Conservation (phyloP, 2,329 filamentous ascomycete genomes). For the Colletotrichum karsti region DNA sequence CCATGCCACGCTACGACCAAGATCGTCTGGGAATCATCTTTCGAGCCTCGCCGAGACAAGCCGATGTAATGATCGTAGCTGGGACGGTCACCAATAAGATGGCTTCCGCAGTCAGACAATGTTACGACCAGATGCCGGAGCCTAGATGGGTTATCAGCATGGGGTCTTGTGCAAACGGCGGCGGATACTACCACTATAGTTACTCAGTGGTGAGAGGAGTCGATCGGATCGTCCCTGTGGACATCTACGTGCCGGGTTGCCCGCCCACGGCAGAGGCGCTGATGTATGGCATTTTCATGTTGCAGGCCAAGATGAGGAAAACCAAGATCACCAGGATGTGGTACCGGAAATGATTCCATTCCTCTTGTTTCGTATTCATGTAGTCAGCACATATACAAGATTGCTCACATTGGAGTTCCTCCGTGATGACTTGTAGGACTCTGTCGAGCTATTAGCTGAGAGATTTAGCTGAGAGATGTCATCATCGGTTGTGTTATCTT, state of each 20-base stretch:
- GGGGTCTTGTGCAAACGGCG: slow-evolving; percentile 77
- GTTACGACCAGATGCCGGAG: slow-evolving; percentile 76
- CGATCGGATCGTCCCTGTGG: slow-evolving; percentile 72
- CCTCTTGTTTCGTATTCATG: too few relatives aligned
- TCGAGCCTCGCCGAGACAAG: slow-evolving; percentile 70
- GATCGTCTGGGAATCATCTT: slow-evolving; percentile 73
- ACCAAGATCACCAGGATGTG: slow-evolving; percentile 57
- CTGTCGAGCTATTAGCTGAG: too few relatives aligned
- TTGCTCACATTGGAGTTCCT: too few relatives aligned
- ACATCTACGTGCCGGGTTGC: slow-evolving; percentile 75
- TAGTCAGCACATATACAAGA: too few relatives aligned
- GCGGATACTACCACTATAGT: slow-evolving; percentile 79
- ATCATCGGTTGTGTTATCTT: too few relatives aligned
- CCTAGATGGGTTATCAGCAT: slow-evolving; percentile 72
- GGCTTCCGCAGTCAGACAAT: slow-evolving; percentile 69
- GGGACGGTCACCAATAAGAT: slow-evolving; percentile 76
- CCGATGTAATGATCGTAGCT: slow-evolving; percentile 73
- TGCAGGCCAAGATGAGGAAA: slow-evolving; percentile 74
- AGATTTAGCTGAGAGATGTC: too few relatives aligned
- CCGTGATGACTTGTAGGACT: too few relatives aligned
- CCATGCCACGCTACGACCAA: slow-evolving; percentile 70
- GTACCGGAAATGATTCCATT: slow-evolving; percentile 53
- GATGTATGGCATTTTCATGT: slow-evolving; percentile 68
- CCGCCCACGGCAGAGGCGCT: slow-evolving; percentile 57
- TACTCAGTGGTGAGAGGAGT: slow-evolving; percentile 73